phyloP scores from a whole-genome alignment of 208 protist genomes.

The Trypanosoma lewisi region DNA sequence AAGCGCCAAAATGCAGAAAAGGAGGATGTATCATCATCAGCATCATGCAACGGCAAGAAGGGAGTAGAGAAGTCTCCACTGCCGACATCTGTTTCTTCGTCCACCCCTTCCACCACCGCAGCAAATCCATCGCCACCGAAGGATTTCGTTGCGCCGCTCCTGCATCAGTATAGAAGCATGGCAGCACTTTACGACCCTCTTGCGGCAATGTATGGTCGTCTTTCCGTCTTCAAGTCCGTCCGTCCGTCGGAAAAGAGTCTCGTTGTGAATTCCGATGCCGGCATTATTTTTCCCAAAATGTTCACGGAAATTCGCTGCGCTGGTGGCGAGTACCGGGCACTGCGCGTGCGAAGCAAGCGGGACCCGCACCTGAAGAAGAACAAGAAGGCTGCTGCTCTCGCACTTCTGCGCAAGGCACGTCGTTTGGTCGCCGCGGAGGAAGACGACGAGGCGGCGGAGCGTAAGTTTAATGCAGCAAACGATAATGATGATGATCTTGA shows the following conservation, averaged over 20 bases:
- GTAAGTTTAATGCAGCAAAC: not conserved
- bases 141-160: slow-evolving; percentile 72
- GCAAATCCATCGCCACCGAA: slow-evolving; percentile 44
- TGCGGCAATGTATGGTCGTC: slow-evolving; percentile 64
- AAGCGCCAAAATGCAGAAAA: slow-evolving; percentile 10
- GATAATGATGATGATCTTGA: slow-evolving; percentile 23
- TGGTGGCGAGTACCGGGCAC: slow-evolving; percentile 37
- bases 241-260: slow-evolving; percentile 61
- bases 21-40: slow-evolving; percentile 10
- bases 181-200: slow-evolving; percentile 65
- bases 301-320: slow-evolving; percentile 67
- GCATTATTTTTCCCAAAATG: slow-evolving; percentile 76
- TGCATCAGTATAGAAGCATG: slow-evolving; percentile 76
- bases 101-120: not conserved
- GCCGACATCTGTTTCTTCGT: not conserved
- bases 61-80: not conserved
- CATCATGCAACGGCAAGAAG: not conserved
- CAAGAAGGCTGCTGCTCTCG: slow-evolving; percentile 26
- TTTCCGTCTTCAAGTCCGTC: slow-evolving; percentile 80
- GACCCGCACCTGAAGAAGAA: slow-evolving; percentile 26
- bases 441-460: slow-evolving; percentile 7
- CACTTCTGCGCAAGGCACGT: slow-evolving; percentile 33
- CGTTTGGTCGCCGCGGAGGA: slow-evolving; percentile 6
- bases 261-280: slow-evolving; percentile 57
- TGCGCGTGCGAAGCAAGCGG: slow-evolving; percentile 50